These are phyloP conservation scores for Saccharomyces hybrid DNA, from an alignment of 1,139 yeast genomes.

Conservation along the genomic window DNA sequence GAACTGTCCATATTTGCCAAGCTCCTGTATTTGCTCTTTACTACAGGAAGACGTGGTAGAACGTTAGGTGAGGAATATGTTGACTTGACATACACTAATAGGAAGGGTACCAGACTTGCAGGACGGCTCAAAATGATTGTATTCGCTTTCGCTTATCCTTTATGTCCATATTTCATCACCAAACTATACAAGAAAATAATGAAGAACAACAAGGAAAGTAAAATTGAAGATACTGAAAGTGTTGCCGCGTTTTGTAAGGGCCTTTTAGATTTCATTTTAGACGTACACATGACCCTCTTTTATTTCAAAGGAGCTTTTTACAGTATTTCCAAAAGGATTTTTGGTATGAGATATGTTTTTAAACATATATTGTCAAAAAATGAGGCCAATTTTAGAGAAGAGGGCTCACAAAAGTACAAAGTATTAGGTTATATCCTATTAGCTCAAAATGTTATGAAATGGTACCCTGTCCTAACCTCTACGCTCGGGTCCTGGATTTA, in stretches of 20 bases:
- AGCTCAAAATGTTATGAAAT: slow-evolving; percentile 49
- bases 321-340: slow-evolving; percentile 63
- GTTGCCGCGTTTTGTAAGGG: slow-evolving; percentile 33
- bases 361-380: slow-evolving; percentile 52
- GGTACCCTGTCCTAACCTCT: slow-evolving; percentile 10
- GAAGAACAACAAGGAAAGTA: slow-evolving; percentile 8
- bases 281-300: slow-evolving; percentile 70
- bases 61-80: slow-evolving; percentile 94
- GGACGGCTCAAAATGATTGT: slow-evolving; percentile 39
- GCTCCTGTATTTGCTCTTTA: slow-evolving; percentile 55
- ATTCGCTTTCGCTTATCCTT: slow-evolving; percentile 47
- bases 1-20: slow-evolving; percentile 56
- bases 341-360: slow-evolving; percentile 72
- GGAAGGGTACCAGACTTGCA: slow-evolving; percentile 47
- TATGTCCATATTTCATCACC: slow-evolving; percentile 48
- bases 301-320: slow-evolving; percentile 79
- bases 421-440: slow-evolving; percentile 66
- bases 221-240: slow-evolving; percentile 19
- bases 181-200: slow-evolving; percentile 18
- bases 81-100: slow-evolving; percentile 63
- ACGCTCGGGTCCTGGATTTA: not conserved
- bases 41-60: slow-evolving; percentile 68
- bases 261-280: slow-evolving; percentile 46
- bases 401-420: slow-evolving; percentile 48
- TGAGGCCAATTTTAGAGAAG: slow-evolving; percentile 29